A percentile compares a stretch with the other conserved stretches of the same genome.
phyloP scores from a whole-genome alignment of 2,329 filamentous ascomycete species.

The Seiridium cupressi region DNA sequence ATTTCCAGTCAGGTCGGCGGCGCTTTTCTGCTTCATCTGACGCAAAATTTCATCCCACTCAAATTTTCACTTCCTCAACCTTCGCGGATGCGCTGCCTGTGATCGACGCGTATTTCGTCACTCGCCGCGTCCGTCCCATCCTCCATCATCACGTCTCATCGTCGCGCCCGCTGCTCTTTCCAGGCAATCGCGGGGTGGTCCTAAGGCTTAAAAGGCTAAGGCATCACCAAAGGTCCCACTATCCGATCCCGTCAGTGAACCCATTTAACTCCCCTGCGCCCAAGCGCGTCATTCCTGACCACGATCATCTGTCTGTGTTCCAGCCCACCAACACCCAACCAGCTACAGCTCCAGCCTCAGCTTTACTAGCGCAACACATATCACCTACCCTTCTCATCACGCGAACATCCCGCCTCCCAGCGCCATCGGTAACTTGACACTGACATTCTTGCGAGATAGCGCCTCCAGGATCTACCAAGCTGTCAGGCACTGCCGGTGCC shows the following conservation, averaged over 20 bases:
- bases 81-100: background rate
- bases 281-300: background rate
- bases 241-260: background rate
- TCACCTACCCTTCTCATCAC: background rate
- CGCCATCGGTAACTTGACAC: background rate
- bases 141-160: background rate
- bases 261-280: slow-evolving; percentile 2
- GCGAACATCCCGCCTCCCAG: background rate
- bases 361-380: background rate
- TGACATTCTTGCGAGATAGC: background rate
- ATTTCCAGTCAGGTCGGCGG: background rate
- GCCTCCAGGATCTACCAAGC: background rate
- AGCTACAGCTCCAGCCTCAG: background rate
- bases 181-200: slow-evolving; percentile 4
- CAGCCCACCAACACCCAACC: background rate
- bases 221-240: background rate
- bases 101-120: background rate
- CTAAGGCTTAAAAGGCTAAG: background rate
- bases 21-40: background rate
- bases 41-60: background rate
- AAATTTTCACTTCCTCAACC: background rate
- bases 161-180: background rate
- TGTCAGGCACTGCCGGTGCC: background rate
- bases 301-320: background rate
- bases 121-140: background rate